phyloP scores from a whole-genome alignment of 768 basidiomycete genomes.

The Rhizopogon roseolus region DNA sequence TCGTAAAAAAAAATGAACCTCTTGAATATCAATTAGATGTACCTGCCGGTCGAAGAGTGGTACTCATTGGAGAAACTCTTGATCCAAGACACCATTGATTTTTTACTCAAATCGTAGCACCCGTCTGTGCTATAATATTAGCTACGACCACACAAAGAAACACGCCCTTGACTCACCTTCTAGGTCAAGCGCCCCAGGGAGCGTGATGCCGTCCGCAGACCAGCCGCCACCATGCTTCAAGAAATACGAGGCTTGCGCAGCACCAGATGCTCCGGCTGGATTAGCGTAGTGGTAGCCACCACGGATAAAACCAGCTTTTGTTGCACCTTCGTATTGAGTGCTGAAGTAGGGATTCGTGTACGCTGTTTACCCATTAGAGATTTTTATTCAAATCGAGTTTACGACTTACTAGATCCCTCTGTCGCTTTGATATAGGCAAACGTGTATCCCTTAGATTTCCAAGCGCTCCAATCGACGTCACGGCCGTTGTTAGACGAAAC shows the following conservation, averaged over 20 bases:
- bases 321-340: constrained; percentile 30
- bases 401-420: constrained; percentile 42
- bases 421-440: constrained; percentile 62
- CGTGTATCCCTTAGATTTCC: constrained; percentile 41
- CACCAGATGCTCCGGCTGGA: constrained; percentile 26
- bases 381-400: neutral
- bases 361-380: constrained; percentile 10
- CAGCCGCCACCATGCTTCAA: constrained; percentile 32
- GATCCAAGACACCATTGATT: constrained; percentile 57
- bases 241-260: constrained; percentile 32
- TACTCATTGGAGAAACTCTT: constrained; percentile 53
- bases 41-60: constrained; percentile 39
- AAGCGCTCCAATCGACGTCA: constrained; percentile 42
- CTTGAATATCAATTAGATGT: constrained; percentile 5
- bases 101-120: constrained; percentile 46
- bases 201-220: constrained; percentile 32
- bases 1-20: no score
- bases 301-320: constrained; percentile 28
- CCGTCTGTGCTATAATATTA: constrained; percentile 26
- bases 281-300: constrained; percentile 34
- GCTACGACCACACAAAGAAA: neutral
- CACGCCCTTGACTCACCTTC: constrained; percentile 22
- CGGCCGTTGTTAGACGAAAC: constrained; percentile 41
- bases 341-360: constrained; percentile 34
- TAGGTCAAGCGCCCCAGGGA: constrained; percentile 34